Conservation (phyloP, 352 stramenopile genomes). For the Globisporangium cederbergense region DNA sequence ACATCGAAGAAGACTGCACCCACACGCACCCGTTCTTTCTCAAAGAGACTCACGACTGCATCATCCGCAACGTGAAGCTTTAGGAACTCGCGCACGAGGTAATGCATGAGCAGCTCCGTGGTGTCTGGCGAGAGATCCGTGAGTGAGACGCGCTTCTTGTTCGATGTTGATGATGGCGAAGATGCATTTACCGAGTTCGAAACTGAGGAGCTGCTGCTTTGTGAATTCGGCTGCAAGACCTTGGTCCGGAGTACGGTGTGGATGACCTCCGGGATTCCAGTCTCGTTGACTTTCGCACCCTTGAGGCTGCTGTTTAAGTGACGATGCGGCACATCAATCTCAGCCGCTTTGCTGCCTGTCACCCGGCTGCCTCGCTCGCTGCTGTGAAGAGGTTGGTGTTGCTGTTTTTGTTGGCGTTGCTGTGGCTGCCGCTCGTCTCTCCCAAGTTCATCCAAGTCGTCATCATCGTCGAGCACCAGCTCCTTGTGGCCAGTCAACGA, state of each 20-base stretch:
- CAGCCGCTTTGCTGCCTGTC: not conserved
- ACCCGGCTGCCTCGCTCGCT: not conserved
- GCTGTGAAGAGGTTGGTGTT: not conserved
- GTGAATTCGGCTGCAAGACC: not conserved
- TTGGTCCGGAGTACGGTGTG: slow-evolving; percentile 16
- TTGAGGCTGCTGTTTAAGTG: not conserved
- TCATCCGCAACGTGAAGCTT: slow-evolving; percentile 33
- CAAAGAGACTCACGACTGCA: slow-evolving; percentile 34
- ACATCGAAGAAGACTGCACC: not conserved
- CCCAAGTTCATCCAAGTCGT: not conserved
- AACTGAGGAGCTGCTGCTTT: not conserved
- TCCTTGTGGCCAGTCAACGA: slow-evolving; percentile 14
- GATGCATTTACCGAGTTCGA: not conserved
- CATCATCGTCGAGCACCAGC: slow-evolving; percentile 26
- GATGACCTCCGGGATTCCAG: slow-evolving; percentile 10
- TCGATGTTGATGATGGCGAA: not conserved
- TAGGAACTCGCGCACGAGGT: slow-evolving; percentile 67
- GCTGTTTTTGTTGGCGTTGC: not conserved
- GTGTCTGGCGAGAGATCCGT: not conserved
- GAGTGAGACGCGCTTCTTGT: slow-evolving; percentile 14
- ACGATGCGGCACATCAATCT: not conserved
- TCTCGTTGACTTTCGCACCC: slow-evolving; percentile 1
- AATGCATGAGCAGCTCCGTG: slow-evolving; percentile 33
- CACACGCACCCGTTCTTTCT: slow-evolving; percentile 31
- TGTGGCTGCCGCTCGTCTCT: not conserved